A percentile compares a stretch with the other conserved stretches of the same genome.
phyloP scores from a whole-genome alignment of 1,139 yeast species.

The Hansenula lynferdii region DNA sequence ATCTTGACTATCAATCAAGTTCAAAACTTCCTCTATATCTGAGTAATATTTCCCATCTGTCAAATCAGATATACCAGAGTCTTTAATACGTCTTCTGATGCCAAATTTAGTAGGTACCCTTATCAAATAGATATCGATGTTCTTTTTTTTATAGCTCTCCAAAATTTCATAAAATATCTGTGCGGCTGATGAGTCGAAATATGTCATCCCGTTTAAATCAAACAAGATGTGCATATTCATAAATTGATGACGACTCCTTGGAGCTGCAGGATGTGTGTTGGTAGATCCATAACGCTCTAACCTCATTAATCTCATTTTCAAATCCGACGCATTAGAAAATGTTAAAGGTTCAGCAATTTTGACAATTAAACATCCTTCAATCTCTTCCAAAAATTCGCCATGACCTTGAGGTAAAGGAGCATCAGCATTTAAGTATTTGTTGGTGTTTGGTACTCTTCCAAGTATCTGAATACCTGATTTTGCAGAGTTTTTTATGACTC shows the following conservation, averaged over 20 bases:
- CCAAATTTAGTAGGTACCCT: conserved; percentile 46
- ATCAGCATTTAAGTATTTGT: conserved; percentile 76
- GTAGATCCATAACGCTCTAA: conserved; percentile 84
- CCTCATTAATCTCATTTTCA: conserved; percentile 68
- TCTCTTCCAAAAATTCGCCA: conserved; percentile 47
- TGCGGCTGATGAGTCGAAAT: conserved; percentile 82
- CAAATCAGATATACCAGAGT: conserved; percentile 25
- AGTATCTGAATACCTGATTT: conserved; percentile 85
- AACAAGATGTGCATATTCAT: conserved; percentile 68
- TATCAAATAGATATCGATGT: conserved; percentile 59
- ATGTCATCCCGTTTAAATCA: conserved; percentile 84
- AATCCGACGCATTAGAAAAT: conserved; percentile 84
- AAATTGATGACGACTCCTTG: conserved; percentile 45
- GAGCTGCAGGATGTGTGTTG: conserved; percentile 78
- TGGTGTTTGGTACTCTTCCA: conserved; percentile 77
- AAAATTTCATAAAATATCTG: conserved; percentile 66
- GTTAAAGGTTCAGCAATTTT: conserved; percentile 92
- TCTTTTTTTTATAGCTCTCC: conserved; percentile 46
- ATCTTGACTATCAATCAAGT: conserved; percentile 15
- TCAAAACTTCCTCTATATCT: conserved; percentile 24
- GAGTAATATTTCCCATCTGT: conserved; percentile 20
- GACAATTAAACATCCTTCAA: conserved; percentile 82
- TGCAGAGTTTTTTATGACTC: conserved; percentile 83
- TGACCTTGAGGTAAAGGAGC: conserved; percentile 26
- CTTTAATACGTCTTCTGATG: conserved; percentile 30